Evolutionary conservation across 169 alveolate species (phyloP).

Genomic region (Eimeria zaria): DNA sequence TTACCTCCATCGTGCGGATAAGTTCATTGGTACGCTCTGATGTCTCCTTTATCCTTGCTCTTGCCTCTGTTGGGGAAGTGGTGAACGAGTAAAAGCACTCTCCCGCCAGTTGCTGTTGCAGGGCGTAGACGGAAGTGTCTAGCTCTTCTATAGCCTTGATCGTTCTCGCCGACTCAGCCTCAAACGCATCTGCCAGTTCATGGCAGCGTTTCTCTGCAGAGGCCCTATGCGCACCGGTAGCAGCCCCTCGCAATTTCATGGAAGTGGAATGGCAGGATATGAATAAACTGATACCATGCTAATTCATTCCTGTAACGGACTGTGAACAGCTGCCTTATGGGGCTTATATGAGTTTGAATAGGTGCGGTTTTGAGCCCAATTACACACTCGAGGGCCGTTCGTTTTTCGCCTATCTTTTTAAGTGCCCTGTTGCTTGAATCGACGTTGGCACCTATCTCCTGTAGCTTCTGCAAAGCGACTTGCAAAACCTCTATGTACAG

Average conservation of each 20-base stretch:
- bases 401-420: constrained; percentile 29
- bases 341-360: background rate
- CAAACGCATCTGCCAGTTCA: constrained; percentile 90
- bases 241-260: background rate
- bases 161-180: constrained; percentile 92
- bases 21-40: constrained; percentile 89
- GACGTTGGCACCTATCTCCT: constrained; percentile 40
- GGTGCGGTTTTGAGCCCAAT: background rate
- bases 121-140: constrained; percentile 90
- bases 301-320: background rate
- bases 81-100: constrained; percentile 94
- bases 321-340: background rate
- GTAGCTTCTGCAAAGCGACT: constrained; percentile 28
- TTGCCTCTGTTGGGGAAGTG: constrained; percentile 94
- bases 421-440: constrained; percentile 77
- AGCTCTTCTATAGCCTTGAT: constrained; percentile 92
- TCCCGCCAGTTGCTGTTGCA: constrained; percentile 91
- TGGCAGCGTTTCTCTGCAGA: constrained; percentile 67
- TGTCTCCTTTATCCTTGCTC: constrained; percentile 90
- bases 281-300: background rate
- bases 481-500: constrained; percentile 86
- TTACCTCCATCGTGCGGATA: constrained; percentile 88
- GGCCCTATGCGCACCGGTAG: constrained; percentile 53
- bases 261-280: background rate
- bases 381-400: constrained; percentile 77